A percentile compares a stretch with the other conserved stretches of the same genome.
These are phyloP conservation scores for Pseudopediastrum boryanum DNA, from an alignment of 139 green algal genomes.

Conservation along the genomic window DNA sequence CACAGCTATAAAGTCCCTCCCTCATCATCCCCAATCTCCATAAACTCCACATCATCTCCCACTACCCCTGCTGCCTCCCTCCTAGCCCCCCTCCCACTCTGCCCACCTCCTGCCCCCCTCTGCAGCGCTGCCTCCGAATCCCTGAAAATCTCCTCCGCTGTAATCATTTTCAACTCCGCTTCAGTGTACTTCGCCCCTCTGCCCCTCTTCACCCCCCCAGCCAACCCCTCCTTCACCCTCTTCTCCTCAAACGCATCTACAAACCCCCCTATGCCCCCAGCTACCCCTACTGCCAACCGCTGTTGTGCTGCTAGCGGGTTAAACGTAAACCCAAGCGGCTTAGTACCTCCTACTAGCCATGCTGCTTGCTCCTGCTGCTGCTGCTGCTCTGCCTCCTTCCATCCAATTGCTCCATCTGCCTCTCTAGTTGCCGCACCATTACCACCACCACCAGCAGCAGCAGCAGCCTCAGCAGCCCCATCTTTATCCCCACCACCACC, in stretches of 20 bases:
- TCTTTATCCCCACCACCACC: no score
- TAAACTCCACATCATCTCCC: no score
- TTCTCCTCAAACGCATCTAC: conserved; percentile 12
- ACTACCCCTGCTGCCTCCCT: no score
- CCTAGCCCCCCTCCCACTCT: no score
- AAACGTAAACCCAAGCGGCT: neutral
- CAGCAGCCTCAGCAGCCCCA: neutral
- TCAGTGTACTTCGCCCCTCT: no score
- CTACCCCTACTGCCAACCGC: neutral
- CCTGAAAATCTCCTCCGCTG: no score
- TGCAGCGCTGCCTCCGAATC: no score
- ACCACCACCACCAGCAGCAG: neutral
- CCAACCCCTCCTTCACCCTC: neutral
- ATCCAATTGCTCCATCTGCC: no score
- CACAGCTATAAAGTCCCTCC: no score
- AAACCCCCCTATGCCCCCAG: neutral
- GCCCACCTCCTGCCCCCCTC: no score
- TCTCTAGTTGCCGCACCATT: neutral
- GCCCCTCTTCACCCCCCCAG: neutral
- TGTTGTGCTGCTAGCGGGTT: conserved; percentile 3
- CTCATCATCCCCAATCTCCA: no score
- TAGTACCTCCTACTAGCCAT: neutral
- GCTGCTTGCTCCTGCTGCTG: neutral
- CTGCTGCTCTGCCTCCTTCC: conserved; percentile 1
- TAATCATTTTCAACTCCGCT: no score